Percentiles rank a stretch among this genome's conserved stretches.
phyloP scores from a whole-genome alignment of 2,329 filamentous ascomycete genomes.

The Apiospora marii region DNA sequence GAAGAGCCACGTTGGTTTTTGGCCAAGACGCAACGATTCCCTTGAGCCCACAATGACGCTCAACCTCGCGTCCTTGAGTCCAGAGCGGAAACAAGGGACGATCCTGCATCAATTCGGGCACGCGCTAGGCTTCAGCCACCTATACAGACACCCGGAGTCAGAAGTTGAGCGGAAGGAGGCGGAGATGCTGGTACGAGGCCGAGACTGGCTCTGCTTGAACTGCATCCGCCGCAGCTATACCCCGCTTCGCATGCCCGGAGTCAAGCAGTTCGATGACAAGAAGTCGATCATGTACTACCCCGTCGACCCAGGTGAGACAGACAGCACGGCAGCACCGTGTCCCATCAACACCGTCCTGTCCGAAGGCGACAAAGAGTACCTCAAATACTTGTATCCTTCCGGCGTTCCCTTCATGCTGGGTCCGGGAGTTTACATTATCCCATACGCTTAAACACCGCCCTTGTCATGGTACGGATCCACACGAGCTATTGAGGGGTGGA shows the following conservation, averaged over 20 bases:
- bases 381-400: not conserved
- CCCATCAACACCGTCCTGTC: not conserved
- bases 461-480: too few species aligned
- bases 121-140: not conserved
- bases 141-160: not conserved
- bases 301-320: not conserved
- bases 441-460: too few species aligned
- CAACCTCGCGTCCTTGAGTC: not conserved
- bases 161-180: not conserved
- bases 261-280: not conserved
- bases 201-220: too few species aligned
- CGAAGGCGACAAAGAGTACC: not conserved
- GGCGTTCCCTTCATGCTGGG: not conserved
- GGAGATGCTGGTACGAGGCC: not conserved
- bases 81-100: not conserved
- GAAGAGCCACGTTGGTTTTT: too few species aligned
- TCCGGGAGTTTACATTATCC: not conserved
- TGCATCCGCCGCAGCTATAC: not conserved
- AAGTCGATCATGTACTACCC: not conserved
- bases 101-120: not conserved
- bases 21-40: not conserved
- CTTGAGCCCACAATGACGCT: not conserved
- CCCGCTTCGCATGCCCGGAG: not conserved
- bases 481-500: too few species aligned
- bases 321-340: not conserved